Conservation (phyloP, 257 asterid genomes). For the Echium plantagineum region DNA sequence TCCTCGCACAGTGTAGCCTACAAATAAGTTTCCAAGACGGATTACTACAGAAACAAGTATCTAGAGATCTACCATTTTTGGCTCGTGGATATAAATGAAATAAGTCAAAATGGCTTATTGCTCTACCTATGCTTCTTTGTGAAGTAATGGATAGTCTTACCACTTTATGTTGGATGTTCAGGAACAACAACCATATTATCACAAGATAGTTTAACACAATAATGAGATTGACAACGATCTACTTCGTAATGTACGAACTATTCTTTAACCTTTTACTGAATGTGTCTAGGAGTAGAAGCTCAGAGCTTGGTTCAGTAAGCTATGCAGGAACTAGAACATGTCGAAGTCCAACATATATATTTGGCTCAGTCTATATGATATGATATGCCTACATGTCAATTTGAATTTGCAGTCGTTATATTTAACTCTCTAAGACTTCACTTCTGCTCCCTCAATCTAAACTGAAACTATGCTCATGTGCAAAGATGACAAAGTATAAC, state of each 20-base stretch:
- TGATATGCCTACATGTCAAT: background rate
- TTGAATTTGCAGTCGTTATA: no score
- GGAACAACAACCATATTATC: no score
- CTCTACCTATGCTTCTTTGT: no score
- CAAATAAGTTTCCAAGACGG: background rate
- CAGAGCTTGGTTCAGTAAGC: background rate
- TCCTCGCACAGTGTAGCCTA: background rate
- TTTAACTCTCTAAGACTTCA: background rate
- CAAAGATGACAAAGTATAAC: background rate
- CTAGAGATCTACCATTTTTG: no score
- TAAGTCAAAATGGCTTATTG: no score
- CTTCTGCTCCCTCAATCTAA: background rate
- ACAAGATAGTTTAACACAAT: no score
- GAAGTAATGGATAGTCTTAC: no score
- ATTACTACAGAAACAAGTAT: background rate
- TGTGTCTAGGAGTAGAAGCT: background rate
- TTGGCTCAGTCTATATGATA: background rate
- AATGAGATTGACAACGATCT: background rate
- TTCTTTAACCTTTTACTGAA: background rate
- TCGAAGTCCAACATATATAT: background rate
- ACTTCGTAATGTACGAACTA: no score
- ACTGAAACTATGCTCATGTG: background rate
- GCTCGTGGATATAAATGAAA: background rate
- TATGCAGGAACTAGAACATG: background rate
- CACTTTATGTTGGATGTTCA: no score